These are phyloP conservation scores for Aspergillus sp. DNA, from an alignment of 2,329 filamentous ascomycete genomes.

Conservation along the genomic window DNA sequence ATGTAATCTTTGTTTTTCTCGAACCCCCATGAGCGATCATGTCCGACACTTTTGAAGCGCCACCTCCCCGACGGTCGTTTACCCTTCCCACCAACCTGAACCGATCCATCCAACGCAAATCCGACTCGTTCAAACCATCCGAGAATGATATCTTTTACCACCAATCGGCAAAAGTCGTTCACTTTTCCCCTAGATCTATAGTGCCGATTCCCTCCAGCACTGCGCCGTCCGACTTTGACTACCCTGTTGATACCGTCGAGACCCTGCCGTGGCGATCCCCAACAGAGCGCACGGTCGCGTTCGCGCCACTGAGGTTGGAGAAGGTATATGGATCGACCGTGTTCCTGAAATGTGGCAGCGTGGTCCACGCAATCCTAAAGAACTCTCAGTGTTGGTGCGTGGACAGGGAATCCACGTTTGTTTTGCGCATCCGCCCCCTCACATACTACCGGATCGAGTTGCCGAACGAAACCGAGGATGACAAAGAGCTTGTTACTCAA, in stretches of 20 bases:
- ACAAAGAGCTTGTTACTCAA: slow-evolving; percentile 63
- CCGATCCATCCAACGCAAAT: slow-evolving; percentile 27
- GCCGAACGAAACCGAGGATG: slow-evolving; percentile 63
- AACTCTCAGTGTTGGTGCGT: slow-evolving; percentile 95
- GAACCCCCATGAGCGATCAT: slow-evolving; percentile 29
- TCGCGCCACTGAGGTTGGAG: slow-evolving; percentile 81
- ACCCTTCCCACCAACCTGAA: slow-evolving; percentile 39
- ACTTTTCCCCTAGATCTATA: slow-evolving; percentile 53
- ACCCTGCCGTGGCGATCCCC: slow-evolving; percentile 71
- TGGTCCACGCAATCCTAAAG: slow-evolving; percentile 81
- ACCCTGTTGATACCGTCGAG: slow-evolving; percentile 55
- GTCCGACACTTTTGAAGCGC: slow-evolving; percentile 32
- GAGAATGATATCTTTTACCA: slow-evolving; percentile 66
- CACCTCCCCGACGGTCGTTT: slow-evolving; percentile 33
- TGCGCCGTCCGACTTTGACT: slow-evolving; percentile 44
- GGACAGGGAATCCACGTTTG: slow-evolving; percentile 78
- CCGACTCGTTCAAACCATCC: slow-evolving; percentile 27
- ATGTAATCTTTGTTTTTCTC: slow-evolving; percentile 16
- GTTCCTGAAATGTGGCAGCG: slow-evolving; percentile 80
- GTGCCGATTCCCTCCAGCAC: slow-evolving; percentile 45
- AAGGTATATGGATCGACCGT: slow-evolving; percentile 81
- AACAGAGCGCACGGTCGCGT: slow-evolving; percentile 78
- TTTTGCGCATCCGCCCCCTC: slow-evolving; percentile 79
- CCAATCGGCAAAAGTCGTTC: slow-evolving; percentile 69
- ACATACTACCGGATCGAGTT: slow-evolving; percentile 91